These are phyloP conservation scores for Suillus paluster DNA, from an alignment of 768 basidiomycete genomes.

Conservation along the genomic window DNA sequence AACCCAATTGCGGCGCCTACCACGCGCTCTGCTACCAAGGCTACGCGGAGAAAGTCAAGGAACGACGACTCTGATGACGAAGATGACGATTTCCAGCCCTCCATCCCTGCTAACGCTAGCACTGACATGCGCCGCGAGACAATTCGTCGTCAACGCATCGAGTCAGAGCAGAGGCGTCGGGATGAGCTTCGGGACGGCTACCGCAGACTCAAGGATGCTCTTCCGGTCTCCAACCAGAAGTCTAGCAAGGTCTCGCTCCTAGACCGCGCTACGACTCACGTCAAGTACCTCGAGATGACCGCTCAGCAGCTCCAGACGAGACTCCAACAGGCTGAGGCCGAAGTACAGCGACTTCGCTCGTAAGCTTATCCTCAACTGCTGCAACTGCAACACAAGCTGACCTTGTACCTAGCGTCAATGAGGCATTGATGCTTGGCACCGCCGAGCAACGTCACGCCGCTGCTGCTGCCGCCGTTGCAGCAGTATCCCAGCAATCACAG, in stretches of 20 bases:
- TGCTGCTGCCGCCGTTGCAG: slow-evolving; percentile 58
- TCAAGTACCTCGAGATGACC: slow-evolving; percentile 84
- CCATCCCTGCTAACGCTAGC: slow-evolving; percentile 43
- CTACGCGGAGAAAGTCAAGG: slow-evolving; percentile 47
- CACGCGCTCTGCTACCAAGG: slow-evolving; percentile 57
- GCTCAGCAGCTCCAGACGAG: slow-evolving; percentile 75
- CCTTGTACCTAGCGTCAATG: slow-evolving; percentile 62
- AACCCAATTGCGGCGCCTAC: slow-evolving; percentile 68
- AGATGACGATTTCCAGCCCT: slow-evolving; percentile 75
- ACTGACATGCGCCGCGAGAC: slow-evolving; percentile 85
- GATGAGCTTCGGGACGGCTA: slow-evolving; percentile 95
- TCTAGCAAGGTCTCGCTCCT: slow-evolving; percentile 90
- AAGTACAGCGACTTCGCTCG: slow-evolving; percentile 79
- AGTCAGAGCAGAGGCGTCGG: slow-evolving; percentile 89
- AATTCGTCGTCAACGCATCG: slow-evolving; percentile 90
- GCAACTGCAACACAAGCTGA: not conserved
- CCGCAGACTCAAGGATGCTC: slow-evolving; percentile 85
- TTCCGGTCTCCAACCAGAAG: slow-evolving; percentile 91
- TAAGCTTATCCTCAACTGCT: slow-evolving; percentile 26
- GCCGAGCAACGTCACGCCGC: slow-evolving; percentile 72
- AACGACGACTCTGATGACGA: slow-evolving; percentile 76
- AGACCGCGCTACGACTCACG: slow-evolving; percentile 87
- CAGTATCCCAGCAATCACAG: slow-evolving; percentile 48
- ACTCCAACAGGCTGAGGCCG: slow-evolving; percentile 77
- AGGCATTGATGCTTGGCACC: slow-evolving; percentile 86